Evolutionary conservation across 2,329 filamentous ascomycete genomes (phyloP), one percentile per base, ranked within the genome.

Genomic region (Chaetomiaceae sp.): DNA sequence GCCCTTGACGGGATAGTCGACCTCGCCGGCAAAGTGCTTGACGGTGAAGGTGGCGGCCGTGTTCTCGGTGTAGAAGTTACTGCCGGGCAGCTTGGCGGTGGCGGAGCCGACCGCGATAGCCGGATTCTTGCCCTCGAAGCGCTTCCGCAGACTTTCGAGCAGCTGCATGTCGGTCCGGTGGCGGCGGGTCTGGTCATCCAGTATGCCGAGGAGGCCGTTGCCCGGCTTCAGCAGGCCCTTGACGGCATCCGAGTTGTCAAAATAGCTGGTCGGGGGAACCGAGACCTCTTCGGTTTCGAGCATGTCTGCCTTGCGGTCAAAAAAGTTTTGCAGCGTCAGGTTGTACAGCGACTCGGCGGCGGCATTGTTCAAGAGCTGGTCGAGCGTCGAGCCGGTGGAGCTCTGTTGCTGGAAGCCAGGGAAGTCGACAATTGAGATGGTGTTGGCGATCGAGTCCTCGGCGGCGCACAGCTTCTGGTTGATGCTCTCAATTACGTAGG

Each of bases 211-310:
- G 36, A 99, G 76, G 40, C 94, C 94, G 64, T 97, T 97, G 23
- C 91, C 90, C 53, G 89, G 80, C 74, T 97, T 99, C 51, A 99
- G 76, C 29, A 99, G 78, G 12, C 91, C 92, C 64, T 88, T 90
- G 56, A 96, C 91, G 9, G 92, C 91, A 68, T 97, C 94, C 0
- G 89, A 91, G 70, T 97, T 99, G 71, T 99, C 94, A 63, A 96
- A 99, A 71, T 97, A 99, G 73, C 90, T 96, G 0, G 92, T 96
- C 0, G 91, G 86, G 2, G 91, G 82, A 3, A 99, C 89, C 29
- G 79, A 84, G 33, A 99, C 89, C 68, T 99, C 94, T 69, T 99
- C 94, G 1, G 87, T 91, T 66, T 99, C 94, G 20, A 99, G 79
- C 72, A 95, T 83, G 58, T 97, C 92, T 0, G 91, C 91, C 70